Percentiles rank a stretch among this genome's conserved stretches.
Evolutionary conservation across 116 monocot species (phyloP).

Genomic region (Dioscorea cayenensis): DNA sequence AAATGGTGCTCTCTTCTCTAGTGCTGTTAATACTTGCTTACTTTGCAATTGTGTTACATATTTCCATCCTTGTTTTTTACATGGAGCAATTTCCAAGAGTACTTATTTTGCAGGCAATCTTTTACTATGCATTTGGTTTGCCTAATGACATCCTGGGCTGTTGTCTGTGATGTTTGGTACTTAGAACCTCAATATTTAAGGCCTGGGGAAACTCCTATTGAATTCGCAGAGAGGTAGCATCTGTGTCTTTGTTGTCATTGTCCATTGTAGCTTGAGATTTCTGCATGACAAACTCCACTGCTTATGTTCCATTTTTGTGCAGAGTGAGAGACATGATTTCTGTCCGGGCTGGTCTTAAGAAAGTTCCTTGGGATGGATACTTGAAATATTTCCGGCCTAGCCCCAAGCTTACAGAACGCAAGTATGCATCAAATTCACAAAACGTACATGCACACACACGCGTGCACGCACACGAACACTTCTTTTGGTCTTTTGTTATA

Average conservation of each 20-base stretch:
- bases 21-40: too few relatives aligned
- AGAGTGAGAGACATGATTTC: slow-evolving; percentile 92
- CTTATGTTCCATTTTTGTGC: slow-evolving; percentile 1
- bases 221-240: slow-evolving; percentile 90
- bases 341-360: slow-evolving; percentile 87
- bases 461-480: background rate
- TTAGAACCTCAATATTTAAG: slow-evolving; percentile 86
- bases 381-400: slow-evolving; percentile 88
- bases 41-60: too few relatives aligned
- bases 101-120: slow-evolving; percentile 61
- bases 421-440: slow-evolving; percentile 27
- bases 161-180: slow-evolving; percentile 99
- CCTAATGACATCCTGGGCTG: slow-evolving; percentile 99
- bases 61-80: background rate
- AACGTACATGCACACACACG: too few relatives aligned
- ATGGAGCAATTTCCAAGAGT: background rate
- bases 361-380: slow-evolving; percentile 99
- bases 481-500: background rate
- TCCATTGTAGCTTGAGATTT: background rate
- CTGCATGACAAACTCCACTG: background rate
- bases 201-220: slow-evolving; percentile 77
- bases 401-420: slow-evolving; percentile 78
- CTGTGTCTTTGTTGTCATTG: background rate
- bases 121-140: slow-evolving; percentile 83
- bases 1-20: too few relatives aligned